Evolutionary conservation across 129 eudicot species (phyloP), one percentile per base, ranked within the genome.

Genomic region (Flaveria ramosissima): DNA sequence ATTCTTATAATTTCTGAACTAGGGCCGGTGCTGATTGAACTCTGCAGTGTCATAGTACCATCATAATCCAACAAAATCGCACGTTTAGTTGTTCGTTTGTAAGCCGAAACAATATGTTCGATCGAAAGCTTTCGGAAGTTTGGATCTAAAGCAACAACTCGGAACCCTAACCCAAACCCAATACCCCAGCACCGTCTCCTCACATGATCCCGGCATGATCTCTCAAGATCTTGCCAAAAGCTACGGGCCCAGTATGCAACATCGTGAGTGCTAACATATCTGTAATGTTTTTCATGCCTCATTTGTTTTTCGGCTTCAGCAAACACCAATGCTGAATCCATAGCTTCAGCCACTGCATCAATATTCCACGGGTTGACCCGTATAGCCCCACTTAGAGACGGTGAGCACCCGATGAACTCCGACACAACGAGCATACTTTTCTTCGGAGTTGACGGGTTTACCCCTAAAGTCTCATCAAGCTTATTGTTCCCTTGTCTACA

Each of bases 281-380:
- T 83, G 66, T 93, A 87, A 67, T 93, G 96, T 71, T 93, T 93
- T 72, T 93, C 98, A 68, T 93, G 98, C 77, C 98, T 78, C 86
- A 93, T 71, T 75, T 93, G 96, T 65, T 93, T 93, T 75, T 93
- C 98, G 1, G 86, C 76, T 72, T 90, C 94, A 0, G 95, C 63
- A 9, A 84, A 74, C 16, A 87, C 75, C 53, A 93, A 45, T 27
- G 96, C 98, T 16, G 92, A 83, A 57, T 93, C 89, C 96, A 93
- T 90, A 51, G 96, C 96, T 76, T 90, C 96, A 1, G 98, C 87
- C 19, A 93, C 98, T 15, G 92, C 85, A 66, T 92, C 98, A 17
- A 85, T 85, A 70, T 92, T 92, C 98, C 98, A 92, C 4, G 98
- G 98, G 67, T 92, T 92, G 67, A 92, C 98, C 41, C 98, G 85